Percentiles rank a stretch among this genome's conserved stretches.
phyloP scores from a whole-genome alignment of 306 rosid species.

The Malus fusca region DNA sequence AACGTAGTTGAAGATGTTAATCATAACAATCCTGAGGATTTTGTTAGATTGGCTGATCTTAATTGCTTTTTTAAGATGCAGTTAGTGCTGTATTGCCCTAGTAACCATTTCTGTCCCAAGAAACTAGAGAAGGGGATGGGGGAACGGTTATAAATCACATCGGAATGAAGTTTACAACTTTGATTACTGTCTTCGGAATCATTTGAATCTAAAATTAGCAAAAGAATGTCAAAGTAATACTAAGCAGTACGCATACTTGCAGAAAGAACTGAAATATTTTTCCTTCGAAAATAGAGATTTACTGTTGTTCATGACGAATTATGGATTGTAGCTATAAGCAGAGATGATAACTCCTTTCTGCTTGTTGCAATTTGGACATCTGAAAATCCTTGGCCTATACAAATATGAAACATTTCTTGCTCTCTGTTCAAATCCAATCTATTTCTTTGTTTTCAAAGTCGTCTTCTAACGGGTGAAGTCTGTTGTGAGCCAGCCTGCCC shows the following conservation, averaged over 20 bases:
- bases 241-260: too few species aligned
- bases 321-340: background rate
- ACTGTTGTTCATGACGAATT: background rate
- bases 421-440: constrained; percentile 4
- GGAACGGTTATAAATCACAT: background rate
- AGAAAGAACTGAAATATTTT: too few species aligned
- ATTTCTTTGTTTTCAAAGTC: constrained; percentile 27
- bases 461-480: constrained; percentile 27
- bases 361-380: background rate
- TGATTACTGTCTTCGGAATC: background rate
- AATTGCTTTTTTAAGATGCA: too few species aligned
- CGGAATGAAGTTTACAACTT: background rate
- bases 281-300: too few species aligned
- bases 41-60: too few species aligned
- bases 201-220: background rate
- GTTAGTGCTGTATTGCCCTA: too few species aligned
- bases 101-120: background rate
- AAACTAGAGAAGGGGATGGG: background rate
- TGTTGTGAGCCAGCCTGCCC: constrained; percentile 40
- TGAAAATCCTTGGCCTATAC: too few species aligned
- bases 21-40: too few species aligned
- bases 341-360: background rate
- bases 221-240: background rate
- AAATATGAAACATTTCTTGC: background rate
- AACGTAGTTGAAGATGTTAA: too few species aligned